Evolutionary conservation across 768 basidiomycete genomes (phyloP), one percentile per base, ranked within the genome.

Genomic region (Termitomyces titanicus): DNA sequence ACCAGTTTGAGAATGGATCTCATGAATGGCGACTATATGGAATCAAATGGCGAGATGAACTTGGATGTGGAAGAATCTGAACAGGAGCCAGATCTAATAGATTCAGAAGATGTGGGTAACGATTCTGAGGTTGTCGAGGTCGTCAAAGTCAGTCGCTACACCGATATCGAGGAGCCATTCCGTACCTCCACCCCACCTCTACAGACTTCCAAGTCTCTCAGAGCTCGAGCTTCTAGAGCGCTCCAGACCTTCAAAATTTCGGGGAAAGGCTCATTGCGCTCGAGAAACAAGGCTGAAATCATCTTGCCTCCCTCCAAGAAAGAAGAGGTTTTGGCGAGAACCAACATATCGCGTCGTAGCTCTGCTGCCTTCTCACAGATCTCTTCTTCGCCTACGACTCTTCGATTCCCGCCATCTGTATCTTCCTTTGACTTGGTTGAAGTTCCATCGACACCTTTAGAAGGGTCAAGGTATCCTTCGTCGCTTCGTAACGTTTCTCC

Each of bases 61-160:
- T 52, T 64, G 18, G 66, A 67, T 12, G 55, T 51, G 18, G 68
- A 70, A 20, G 68, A 70, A 7, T 53, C 61, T 13, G 65, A 71
- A 2, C 52, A 51, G 42, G 62, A 63, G 4, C 20, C 37, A 27
- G 65, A 64, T 29, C 42, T 20, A 44, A 50, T 18, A 22, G 17
- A 33, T 46, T 49, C 25, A 22, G 17, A 34, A 18, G 20, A 69
- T 37, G 49, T 64, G 38, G 75, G 70, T 15, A 67, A 77, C 55
- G 80, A 80, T 56, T 82, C 79, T 18, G 83, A 84, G 60, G 76
- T 85, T 34, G 69, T 84, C 13, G 84, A 86, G 64, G 79, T 86
- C 29, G 72, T 86, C 37, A 84, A 82, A 63, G 77, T 86, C 54
- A 73, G 77, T 59, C 77, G 82, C 35, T 60, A 66, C 48, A 49